phyloP scores from a whole-genome alignment of 352 stramenopile species.

The Phytophthora macrochlamydospora region DNA sequence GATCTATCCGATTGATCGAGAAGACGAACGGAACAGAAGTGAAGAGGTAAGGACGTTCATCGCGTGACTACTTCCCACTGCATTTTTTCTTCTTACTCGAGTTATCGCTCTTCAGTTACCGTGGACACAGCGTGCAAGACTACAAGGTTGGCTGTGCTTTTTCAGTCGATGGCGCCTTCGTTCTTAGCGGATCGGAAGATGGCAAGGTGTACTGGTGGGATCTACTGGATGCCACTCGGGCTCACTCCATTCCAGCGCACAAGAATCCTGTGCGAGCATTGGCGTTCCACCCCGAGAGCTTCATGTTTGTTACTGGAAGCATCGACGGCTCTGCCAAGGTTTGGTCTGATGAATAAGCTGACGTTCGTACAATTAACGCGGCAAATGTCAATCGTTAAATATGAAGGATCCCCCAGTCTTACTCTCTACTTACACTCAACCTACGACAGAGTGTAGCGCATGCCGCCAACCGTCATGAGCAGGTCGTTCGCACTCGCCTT shows the following conservation, averaged over 20 bases:
- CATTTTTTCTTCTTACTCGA: background rate
- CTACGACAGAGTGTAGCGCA: constrained; percentile 87
- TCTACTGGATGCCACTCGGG: constrained; percentile 40
- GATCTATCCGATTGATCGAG: constrained; percentile 78
- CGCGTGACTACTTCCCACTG: background rate
- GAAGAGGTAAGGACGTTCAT: constrained; percentile 50
- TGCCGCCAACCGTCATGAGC: constrained; percentile 84
- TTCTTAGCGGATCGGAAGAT: constrained; percentile 81
- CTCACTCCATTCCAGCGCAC: constrained; percentile 60
- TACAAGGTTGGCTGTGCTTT: constrained; percentile 81
- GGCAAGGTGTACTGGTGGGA: constrained; percentile 73
- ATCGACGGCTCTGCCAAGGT: constrained; percentile 76
- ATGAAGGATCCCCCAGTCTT: constrained; percentile 2
- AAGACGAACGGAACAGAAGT: constrained; percentile 65
- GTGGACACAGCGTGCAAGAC: constrained; percentile 59
- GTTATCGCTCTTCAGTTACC: constrained; percentile 44
- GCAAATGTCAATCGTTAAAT: constrained; percentile 17
- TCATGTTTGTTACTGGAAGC: constrained; percentile 70
- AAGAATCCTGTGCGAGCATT: constrained; percentile 66
- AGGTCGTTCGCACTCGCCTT: constrained; percentile 82
- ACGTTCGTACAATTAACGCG: too few species aligned
- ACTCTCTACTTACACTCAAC: background rate
- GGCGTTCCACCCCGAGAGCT: constrained; percentile 61
- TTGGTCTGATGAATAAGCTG: constrained; percentile 39
- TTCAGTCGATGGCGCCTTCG: constrained; percentile 64